Conservation (phyloP, 176 grass and related monocot genomes). For the Aegilops speltoides region DNA sequence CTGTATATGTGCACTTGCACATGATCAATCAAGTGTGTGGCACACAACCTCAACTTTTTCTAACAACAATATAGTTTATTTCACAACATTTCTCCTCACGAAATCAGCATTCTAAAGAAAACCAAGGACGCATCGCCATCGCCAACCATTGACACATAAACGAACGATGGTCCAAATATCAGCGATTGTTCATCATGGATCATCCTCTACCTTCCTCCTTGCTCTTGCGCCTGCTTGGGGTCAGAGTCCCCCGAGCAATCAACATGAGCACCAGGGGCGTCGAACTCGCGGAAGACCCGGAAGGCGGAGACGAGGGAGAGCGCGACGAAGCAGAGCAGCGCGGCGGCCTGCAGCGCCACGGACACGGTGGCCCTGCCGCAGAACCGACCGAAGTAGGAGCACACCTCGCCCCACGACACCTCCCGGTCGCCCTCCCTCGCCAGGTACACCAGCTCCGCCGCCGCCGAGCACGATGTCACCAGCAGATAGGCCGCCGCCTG, state of each 20-base stretch:
- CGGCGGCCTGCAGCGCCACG: slow-evolving; percentile 63
- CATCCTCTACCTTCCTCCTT: slow-evolving; percentile 1
- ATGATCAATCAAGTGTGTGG: too few species aligned
- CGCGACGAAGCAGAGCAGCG: slow-evolving; percentile 68
- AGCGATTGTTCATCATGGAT: background rate
- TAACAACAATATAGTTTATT: background rate
- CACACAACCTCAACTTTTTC: too few species aligned
- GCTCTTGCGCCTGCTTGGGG: slow-evolving; percentile 30
- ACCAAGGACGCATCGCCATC: background rate
- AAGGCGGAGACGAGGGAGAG: slow-evolving; percentile 71
- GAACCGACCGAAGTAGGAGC: slow-evolving; percentile 89
- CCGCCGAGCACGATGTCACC: slow-evolving; percentile 77
- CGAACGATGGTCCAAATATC: background rate
- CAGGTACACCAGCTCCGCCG: slow-evolving; percentile 76
- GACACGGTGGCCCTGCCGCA: slow-evolving; percentile 68
- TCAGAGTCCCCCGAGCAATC: background rate
- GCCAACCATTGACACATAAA: background rate
- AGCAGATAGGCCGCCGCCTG: slow-evolving; percentile 74
- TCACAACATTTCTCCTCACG: background rate
- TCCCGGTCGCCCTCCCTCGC: slow-evolving; percentile 55
- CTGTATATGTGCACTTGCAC: too few species aligned
- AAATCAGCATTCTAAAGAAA: background rate
- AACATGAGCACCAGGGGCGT: background rate
- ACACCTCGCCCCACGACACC: slow-evolving; percentile 90
- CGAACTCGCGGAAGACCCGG: slow-evolving; percentile 64